Percentiles rank a stretch among this genome's conserved stretches.
Evolutionary conservation across 768 basidiomycete genomes (phyloP).

Genomic region (Lactifluus echinatus): DNA sequence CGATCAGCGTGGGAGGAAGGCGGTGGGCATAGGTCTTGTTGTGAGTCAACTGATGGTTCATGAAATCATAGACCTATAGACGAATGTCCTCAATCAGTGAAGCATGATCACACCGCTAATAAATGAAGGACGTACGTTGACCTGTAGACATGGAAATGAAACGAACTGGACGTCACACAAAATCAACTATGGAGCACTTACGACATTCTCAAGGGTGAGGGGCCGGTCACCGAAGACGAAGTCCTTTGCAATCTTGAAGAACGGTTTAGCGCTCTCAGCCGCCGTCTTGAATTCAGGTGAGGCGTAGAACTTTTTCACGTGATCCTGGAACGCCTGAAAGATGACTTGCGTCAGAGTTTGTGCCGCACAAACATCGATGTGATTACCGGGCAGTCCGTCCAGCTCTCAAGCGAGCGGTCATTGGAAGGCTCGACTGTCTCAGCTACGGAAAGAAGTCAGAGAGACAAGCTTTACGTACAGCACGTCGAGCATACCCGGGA

Average conservation of each 20-base stretch:
- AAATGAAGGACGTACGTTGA: slow-evolving; percentile 49
- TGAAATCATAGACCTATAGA: slow-evolving; percentile 62
- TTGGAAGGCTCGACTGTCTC: slow-evolving; percentile 83
- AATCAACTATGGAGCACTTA: slow-evolving; percentile 29
- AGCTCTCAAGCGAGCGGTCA: slow-evolving; percentile 77
- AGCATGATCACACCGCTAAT: background rate
- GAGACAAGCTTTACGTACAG: background rate
- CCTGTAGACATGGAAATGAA: slow-evolving; percentile 35
- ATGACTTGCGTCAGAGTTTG: background rate
- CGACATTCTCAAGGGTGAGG: slow-evolving; percentile 59
- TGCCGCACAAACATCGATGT: background rate
- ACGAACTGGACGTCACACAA: background rate
- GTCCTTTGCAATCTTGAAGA: slow-evolving; percentile 59
- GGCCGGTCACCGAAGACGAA: slow-evolving; percentile 66
- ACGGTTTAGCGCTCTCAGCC: slow-evolving; percentile 47
- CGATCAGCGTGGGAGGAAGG: slow-evolving; percentile 68
- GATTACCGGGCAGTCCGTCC: slow-evolving; percentile 53
- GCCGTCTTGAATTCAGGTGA: slow-evolving; percentile 61
- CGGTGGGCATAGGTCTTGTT: slow-evolving; percentile 76
- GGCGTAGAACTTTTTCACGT: slow-evolving; percentile 48
- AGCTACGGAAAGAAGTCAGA: slow-evolving; percentile 33
- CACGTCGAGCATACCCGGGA: slow-evolving; percentile 46
- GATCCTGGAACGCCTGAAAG: slow-evolving; percentile 59
- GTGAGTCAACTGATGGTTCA: slow-evolving; percentile 68
- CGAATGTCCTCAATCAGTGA: slow-evolving; percentile 1